Evolutionary conservation across 2,329 filamentous ascomycete genomes (phyloP).

Genomic region (Ceratocystis huliohia): DNA sequence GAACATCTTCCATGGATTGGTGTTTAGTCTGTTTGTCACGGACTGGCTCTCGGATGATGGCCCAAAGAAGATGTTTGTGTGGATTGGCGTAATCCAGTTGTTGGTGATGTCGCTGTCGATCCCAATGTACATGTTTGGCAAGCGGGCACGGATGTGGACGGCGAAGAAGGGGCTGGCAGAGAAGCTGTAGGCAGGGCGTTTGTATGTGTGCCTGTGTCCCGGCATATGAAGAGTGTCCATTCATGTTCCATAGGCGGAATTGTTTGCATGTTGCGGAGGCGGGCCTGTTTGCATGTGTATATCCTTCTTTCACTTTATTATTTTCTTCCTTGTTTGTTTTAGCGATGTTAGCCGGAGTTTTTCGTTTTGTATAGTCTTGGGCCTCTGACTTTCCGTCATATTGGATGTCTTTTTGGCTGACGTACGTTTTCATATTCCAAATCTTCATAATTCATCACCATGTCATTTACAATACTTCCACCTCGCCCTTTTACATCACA

Average conservation of each 20-base stretch:
- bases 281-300: background rate
- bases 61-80: conserved; percentile 64
- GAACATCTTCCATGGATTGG: conserved; percentile 80
- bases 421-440: background rate
- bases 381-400: background rate
- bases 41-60: conserved; percentile 68
- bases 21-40: conserved; percentile 81
- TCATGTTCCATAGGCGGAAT: too few relatives aligned
- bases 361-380: background rate
- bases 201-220: background rate
- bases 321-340: background rate
- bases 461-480: background rate
- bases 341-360: background rate
- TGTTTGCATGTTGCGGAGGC: background rate
- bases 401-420: background rate
- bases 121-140: conserved; percentile 90
- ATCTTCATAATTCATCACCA: background rate
- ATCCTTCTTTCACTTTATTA: background rate
- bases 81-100: conserved; percentile 75
- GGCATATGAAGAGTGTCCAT: too few relatives aligned
- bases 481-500: background rate
- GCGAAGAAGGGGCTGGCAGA: conserved; percentile 77
- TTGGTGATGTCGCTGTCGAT: conserved; percentile 61
- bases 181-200: conserved; percentile 36
- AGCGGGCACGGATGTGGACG: conserved; percentile 88